A percentile compares a stretch with the other conserved stretches of the same genome.
These are phyloP conservation scores for Chaetoceros tenuissimus DNA, from an alignment of 108 stramenopile genomes.

Conservation along the genomic window DNA sequence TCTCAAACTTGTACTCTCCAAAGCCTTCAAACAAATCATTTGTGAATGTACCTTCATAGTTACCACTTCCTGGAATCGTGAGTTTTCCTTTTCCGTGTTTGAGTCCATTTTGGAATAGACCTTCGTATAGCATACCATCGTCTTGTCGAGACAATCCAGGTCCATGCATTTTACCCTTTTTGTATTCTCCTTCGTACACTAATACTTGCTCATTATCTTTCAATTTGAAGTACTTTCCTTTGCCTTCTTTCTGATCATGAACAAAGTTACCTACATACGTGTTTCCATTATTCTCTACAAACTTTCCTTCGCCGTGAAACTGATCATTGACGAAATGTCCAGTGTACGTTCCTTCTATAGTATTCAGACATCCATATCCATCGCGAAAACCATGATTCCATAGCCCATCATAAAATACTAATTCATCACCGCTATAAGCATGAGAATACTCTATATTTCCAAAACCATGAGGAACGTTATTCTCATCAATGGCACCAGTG, in stretches of 20 bases:
- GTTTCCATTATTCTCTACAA: neutral
- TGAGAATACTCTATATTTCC: conserved; percentile 30
- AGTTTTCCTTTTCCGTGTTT: neutral
- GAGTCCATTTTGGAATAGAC: neutral
- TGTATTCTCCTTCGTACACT: neutral
- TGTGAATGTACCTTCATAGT: neutral
- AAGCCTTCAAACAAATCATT: neutral
- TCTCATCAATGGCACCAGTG: conserved; percentile 25
- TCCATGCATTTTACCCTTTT: neutral
- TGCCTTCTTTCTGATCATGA: neutral
- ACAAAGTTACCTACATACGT: neutral
- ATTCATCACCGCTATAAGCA: conserved; percentile 31
- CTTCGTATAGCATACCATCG: neutral
- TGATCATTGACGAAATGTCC: neutral
- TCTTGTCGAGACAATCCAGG: neutral
- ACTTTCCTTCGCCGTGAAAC: neutral
- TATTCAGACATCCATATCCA: neutral
- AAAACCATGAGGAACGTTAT: conserved; percentile 28
- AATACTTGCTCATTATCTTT: neutral
- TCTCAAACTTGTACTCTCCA: neutral
- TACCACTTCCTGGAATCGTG: neutral
- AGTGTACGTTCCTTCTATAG: no score
- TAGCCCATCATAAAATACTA: conserved; percentile 21
- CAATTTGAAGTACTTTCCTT: neutral
- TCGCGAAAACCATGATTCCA: conserved; percentile 19